These are phyloP conservation scores for Picea glauca DNA, from an alignment of 75 land plant species.

Conservation along the genomic window DNA sequence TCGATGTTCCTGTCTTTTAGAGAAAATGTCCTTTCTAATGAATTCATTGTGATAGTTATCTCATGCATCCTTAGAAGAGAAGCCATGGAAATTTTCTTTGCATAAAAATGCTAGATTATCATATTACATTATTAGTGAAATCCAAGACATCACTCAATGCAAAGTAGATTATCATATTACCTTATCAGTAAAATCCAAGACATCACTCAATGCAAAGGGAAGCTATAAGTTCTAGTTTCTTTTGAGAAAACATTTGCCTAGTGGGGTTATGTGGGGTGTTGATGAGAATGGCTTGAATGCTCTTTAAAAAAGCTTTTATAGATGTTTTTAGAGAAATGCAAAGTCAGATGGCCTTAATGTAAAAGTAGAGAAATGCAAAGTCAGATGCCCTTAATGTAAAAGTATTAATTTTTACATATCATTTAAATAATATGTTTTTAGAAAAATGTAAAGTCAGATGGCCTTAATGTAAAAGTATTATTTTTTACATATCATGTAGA, in stretches of 20 bases:
- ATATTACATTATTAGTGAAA: slow-evolving; percentile 14
- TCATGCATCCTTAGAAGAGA: slow-evolving; percentile 93
- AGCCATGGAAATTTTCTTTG: slow-evolving; percentile 85
- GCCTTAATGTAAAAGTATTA: no score
- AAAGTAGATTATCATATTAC: slow-evolving; percentile 16
- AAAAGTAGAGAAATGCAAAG: no score
- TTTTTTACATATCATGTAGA: no score
- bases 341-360: no score
- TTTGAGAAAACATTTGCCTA: slow-evolving; percentile 87
- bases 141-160: no score
- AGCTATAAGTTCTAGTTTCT: slow-evolving; percentile 87
- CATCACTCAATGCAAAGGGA: slow-evolving; percentile 83
- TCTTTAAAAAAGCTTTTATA: no score
- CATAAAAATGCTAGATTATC: slow-evolving; percentile 74
- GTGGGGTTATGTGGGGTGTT: slow-evolving; percentile 86
- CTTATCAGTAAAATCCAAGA: slow-evolving; percentile 78
- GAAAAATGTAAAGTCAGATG: no score
- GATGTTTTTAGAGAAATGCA: no score
- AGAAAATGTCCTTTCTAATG: slow-evolving; percentile 95
- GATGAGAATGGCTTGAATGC: no score
- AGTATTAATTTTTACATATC: no score
- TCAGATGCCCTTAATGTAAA: no score
- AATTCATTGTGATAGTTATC: slow-evolving; percentile 90
- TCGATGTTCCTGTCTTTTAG: slow-evolving; percentile 94
- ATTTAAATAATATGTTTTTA: no score